Conservation (phyloP, 2,329 filamentous ascomycete species). For the Colletotrichum sp. region DNA sequence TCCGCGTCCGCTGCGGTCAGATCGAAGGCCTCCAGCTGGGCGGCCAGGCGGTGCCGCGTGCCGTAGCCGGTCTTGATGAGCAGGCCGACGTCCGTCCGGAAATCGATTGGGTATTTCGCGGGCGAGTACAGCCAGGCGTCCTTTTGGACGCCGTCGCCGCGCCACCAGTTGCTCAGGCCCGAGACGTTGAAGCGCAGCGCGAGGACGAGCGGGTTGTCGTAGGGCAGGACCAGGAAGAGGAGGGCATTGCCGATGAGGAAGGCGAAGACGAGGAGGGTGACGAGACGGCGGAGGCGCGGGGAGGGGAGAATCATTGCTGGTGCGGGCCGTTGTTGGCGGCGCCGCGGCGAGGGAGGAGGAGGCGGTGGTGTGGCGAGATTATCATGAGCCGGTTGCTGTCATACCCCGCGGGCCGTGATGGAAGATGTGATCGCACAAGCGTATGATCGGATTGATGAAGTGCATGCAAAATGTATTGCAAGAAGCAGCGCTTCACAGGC, state of each 20-base stretch:
- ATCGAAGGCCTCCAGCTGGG: conserved; percentile 52
- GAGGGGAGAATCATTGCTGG: not conserved
- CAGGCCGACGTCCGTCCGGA: conserved; percentile 52
- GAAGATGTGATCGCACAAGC: not conserved
- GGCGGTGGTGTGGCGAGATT: not conserved
- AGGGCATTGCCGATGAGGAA: conserved; percentile 12
- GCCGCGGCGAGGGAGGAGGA: not conserved
- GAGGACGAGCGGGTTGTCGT: conserved; percentile 19
- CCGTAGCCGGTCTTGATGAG: conserved; percentile 64
- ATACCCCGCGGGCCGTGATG: not conserved
- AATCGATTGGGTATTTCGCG: conserved; percentile 47
- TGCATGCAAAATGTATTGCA: too few relatives aligned
- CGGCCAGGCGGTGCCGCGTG: conserved; percentile 52
- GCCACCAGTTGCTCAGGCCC: conserved; percentile 35
- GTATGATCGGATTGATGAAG: too few relatives aligned
- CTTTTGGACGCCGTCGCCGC: conserved; percentile 29
- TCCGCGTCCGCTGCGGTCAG: conserved; percentile 39
- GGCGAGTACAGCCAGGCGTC: conserved; percentile 48
- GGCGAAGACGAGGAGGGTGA: not conserved
- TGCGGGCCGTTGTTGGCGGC: not conserved
- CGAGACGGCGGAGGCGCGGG: conserved; percentile 6
- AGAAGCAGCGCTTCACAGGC: not conserved
- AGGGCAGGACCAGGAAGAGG: conserved; percentile 13
- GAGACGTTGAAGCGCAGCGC: conserved; percentile 21
- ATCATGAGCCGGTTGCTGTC: not conserved